A percentile compares a stretch with the other conserved stretches of the same genome.
Evolutionary conservation across 345 rosid species (phyloP).

Genomic region (Balakata baccata): DNA sequence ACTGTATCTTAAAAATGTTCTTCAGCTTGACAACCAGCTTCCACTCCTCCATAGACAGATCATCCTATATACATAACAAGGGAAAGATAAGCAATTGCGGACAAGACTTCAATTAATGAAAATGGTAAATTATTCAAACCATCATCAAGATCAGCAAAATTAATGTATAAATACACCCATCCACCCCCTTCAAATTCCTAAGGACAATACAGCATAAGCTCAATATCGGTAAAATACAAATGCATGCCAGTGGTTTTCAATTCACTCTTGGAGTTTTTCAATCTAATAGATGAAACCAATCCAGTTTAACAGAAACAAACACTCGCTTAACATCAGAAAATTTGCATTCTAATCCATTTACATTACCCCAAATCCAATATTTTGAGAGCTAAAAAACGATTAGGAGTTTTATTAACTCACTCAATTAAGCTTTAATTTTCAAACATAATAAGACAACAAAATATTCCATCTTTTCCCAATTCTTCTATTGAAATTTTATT

Average conservation of each 20-base stretch:
- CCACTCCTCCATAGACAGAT: conserved; percentile 67
- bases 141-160: neutral
- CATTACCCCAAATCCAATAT: no score
- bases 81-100: neutral
- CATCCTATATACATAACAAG: conserved; percentile 48
- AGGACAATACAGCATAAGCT: no score
- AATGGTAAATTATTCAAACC: neutral
- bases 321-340: no score
- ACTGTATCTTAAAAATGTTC: conserved; percentile 69
- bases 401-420: no score
- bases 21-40: conserved; percentile 72
- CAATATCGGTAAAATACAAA: neutral
- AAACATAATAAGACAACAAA: no score
- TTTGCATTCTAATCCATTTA: no score
- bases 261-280: no score
- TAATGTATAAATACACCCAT: no score
- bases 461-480: neutral
- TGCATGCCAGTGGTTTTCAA: neutral
- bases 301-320: neutral
- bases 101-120: neutral
- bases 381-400: no score
- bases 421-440: no score
- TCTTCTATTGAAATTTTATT: neutral
- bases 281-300: no score
- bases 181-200: no score